phyloP scores from a whole-genome alignment of 2,329 filamentous ascomycete species.

The Diplodia sapinea region DNA sequence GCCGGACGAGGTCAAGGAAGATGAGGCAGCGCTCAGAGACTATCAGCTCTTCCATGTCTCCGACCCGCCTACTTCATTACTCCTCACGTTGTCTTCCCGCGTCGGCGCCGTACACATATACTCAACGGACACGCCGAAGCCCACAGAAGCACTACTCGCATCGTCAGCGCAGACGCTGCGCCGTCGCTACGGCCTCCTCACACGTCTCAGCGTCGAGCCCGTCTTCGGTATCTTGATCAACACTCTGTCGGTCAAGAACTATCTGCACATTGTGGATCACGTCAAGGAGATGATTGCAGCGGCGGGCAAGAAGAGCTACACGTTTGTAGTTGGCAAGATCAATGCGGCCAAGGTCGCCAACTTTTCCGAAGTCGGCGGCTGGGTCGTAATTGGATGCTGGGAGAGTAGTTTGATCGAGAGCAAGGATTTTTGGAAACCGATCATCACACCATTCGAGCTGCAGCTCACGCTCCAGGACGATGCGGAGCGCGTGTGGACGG shows the following conservation, averaged over 20 bases:
- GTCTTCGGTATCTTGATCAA: constrained; percentile 96
- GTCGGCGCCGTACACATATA: constrained; percentile 81
- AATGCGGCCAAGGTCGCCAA: constrained; percentile 97
- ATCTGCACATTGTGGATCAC: constrained; percentile 77
- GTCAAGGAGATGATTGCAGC: constrained; percentile 74
- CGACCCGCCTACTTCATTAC: constrained; percentile 77
- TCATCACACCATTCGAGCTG: constrained; percentile 95
- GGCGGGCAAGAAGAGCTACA: constrained; percentile 93
- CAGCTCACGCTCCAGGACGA: constrained; percentile 77
- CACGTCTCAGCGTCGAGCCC: constrained; percentile 77
- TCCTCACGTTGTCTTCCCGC: constrained; percentile 84
- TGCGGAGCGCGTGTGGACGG: constrained; percentile 79
- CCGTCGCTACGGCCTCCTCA: constrained; percentile 85
- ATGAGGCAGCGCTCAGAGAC: constrained; percentile 60
- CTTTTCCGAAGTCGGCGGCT: constrained; percentile 92
- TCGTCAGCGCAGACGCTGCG: constrained; percentile 68
- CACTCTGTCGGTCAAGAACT: constrained; percentile 90
- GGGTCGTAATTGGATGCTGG: constrained; percentile 98
- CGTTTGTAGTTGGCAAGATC: constrained; percentile 94
- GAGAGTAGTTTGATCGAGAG: constrained; percentile 92
- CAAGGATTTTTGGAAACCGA: constrained; percentile 83
- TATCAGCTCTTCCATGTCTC: constrained; percentile 87
- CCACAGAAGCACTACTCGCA: constrained; percentile 51
- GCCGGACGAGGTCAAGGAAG: constrained; percentile 56
- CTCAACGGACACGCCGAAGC: constrained; percentile 54